Evolutionary conservation across 2,329 filamentous ascomycete genomes (phyloP).

Genomic region (Fusarium setosum): DNA sequence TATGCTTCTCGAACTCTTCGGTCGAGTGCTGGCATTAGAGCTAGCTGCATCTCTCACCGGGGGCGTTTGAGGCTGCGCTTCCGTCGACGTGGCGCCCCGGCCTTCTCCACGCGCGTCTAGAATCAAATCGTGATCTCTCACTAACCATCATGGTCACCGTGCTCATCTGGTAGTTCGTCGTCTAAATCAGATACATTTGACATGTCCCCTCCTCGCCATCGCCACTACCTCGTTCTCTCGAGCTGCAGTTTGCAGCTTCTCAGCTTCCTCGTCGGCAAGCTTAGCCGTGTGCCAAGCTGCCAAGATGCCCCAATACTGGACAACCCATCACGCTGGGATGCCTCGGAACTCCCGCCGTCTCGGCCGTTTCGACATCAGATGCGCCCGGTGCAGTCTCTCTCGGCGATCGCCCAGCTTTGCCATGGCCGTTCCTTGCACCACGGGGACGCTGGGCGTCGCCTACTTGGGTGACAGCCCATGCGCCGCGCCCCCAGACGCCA

Average conservation of each 20-base stretch:
- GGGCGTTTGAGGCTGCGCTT: too few relatives aligned
- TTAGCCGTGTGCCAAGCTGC: slow-evolving; percentile 22
- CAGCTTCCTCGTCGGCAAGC: slow-evolving; percentile 3
- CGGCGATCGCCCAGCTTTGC: slow-evolving; percentile 12
- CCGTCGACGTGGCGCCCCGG: too few relatives aligned
- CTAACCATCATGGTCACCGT: neutral
- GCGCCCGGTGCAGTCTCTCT: slow-evolving; percentile 1
- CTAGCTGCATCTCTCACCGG: too few relatives aligned
- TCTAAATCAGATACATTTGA: neutral
- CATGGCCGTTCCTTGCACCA: slow-evolving; percentile 29
- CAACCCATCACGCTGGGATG: slow-evolving; percentile 4
- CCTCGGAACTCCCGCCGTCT: slow-evolving; percentile 15
- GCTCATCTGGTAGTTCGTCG: neutral
- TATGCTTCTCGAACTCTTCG: too few relatives aligned
- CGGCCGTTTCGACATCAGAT: slow-evolving; percentile 13
- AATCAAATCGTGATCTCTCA: too few relatives aligned
- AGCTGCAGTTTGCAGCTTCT: neutral
- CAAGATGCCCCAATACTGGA: slow-evolving; percentile 22
- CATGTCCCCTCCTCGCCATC: neutral
- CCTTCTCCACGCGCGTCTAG: too few relatives aligned
- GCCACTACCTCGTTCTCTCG: slow-evolving; percentile 11
- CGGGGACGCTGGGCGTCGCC: slow-evolving; percentile 11
- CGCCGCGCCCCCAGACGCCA: neutral
- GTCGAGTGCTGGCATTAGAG: too few relatives aligned
- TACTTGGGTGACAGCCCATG: slow-evolving; percentile 24